Base-by-base conservation (phyloP, 2,329 filamentous ascomycete species). In the Hymenoscyphus scutula region DNA sequence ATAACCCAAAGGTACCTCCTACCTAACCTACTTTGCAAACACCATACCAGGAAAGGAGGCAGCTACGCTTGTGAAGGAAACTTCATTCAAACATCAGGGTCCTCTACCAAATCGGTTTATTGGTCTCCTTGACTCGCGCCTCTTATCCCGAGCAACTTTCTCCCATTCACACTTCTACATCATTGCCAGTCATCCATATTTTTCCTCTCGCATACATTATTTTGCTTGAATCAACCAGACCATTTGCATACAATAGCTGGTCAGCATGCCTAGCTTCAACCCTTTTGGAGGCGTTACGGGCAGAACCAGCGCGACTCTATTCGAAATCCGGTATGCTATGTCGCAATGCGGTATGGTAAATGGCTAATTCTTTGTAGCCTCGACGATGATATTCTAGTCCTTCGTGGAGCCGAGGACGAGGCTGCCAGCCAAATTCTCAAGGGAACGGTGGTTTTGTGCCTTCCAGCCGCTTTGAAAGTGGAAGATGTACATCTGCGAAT, bases 321-420 rank as follows among this genome's bases (percentile, higher is more conserved):
- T 76, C 58, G 74, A 76, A 60, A 76, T 76, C 59, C 72, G 75
- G 75, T 76, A 67, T 57, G 70, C 41, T 15, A 48, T 25, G 41
- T 17, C 41, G 41, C 41, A 48, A 48, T 19, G 60, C 65, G 37
- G 58, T 57, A 11, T 57, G 11, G 62, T 41, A 55, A 29, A 19
- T 48, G 59, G 53, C 64, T 65, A 57, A 69, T 32, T 23, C 41
- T 58, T 17, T 60, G 19, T 71, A 92, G 90, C 59, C 83, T 93
- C 64, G 89, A 93, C 59, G 88, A 89, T 71, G 88, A 91, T 71
- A 90, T 93, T 62, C 85, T 94, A 63, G 87, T 94, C 32, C 89
- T 95, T 66, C 87, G 90, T 59, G 91, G 91, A 64, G 83, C 79
- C 68, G 87, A 91, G 62, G 82, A 89, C 73, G 91, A 94, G 73